These are phyloP conservation scores for Smithsoniella earleae DNA, from an alignment of 163 green algal species.

Conservation along the genomic window DNA sequence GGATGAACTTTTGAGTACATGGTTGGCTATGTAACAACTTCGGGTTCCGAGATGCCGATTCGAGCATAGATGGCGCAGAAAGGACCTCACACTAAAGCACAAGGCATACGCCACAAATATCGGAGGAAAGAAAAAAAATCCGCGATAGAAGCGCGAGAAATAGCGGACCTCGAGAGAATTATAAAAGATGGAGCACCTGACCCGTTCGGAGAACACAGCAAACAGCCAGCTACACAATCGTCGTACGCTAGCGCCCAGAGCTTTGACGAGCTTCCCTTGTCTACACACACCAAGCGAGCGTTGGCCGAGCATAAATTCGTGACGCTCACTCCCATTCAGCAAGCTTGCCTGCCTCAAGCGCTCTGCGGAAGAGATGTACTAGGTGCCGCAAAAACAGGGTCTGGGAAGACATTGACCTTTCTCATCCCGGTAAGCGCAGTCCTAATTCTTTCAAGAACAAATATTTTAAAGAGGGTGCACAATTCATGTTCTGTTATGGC, in stretches of 20 bases:
- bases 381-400: conserved; percentile 94
- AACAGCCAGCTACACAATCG: neutral
- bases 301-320: conserved; percentile 60
- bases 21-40: too few relatives aligned
- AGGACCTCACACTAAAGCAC: too few relatives aligned
- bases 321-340: conserved; percentile 88
- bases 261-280: conserved; percentile 5
- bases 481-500: neutral
- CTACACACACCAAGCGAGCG: conserved; percentile 47
- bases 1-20: too few relatives aligned
- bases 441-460: too few relatives aligned
- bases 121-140: neutral
- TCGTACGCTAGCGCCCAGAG: neutral
- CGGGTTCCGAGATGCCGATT: too few relatives aligned
- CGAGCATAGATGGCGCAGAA: too few relatives aligned
- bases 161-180: neutral
- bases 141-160: neutral
- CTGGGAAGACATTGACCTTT: conserved; percentile 95
- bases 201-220: neutral
- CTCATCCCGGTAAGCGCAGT: conserved; percentile 84
- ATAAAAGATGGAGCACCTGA: neutral
- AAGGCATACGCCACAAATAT: neutral
- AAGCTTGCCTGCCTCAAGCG: conserved; percentile 80
- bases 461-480: too few relatives aligned
- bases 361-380: conserved; percentile 87